Conservation (phyloP, 2,329 filamentous ascomycete species). For the Cladophialophora carrionii region DNA sequence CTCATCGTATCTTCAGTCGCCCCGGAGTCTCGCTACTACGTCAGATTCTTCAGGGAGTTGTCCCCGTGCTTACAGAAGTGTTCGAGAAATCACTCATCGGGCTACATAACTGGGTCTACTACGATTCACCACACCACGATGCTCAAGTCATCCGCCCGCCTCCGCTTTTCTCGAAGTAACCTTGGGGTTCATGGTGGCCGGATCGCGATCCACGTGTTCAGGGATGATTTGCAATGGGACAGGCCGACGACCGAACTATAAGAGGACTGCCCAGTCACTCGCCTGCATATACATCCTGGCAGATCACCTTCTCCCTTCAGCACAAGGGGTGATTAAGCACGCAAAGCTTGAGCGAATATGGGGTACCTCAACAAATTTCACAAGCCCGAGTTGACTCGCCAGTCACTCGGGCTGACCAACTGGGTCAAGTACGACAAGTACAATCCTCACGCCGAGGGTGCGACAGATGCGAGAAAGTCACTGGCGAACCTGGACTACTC, state of each 20-base stretch:
- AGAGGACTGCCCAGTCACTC: slow-evolving; percentile 13
- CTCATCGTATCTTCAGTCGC: background rate
- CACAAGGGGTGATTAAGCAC: slow-evolving; percentile 19
- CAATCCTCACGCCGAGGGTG: slow-evolving; percentile 29
- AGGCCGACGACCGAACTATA: slow-evolving; percentile 13
- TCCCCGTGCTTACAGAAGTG: slow-evolving; percentile 25
- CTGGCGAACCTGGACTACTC: slow-evolving; percentile 38
- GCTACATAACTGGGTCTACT: slow-evolving; percentile 21
- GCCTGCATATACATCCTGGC: slow-evolving; percentile 3
- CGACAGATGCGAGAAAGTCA: slow-evolving; percentile 34
- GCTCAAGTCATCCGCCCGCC: slow-evolving; percentile 26
- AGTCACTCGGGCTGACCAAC: slow-evolving; percentile 34
- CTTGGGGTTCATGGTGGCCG: slow-evolving; percentile 15
- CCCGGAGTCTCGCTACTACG: slow-evolving; percentile 17
- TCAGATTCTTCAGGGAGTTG: slow-evolving; percentile 19
- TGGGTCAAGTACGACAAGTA: slow-evolving; percentile 35
- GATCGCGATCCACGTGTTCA: slow-evolving; percentile 23
- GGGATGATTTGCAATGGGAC: slow-evolving; percentile 14
- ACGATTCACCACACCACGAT: slow-evolving; percentile 18
- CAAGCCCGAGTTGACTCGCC: slow-evolving; percentile 29
- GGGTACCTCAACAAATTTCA: slow-evolving; percentile 30
- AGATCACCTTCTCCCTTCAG: slow-evolving; percentile 13
- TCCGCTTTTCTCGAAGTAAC: slow-evolving; percentile 31
- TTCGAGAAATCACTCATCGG: slow-evolving; percentile 29
- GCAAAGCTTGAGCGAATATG: slow-evolving; percentile 19